Conservation (phyloP, 352 stramenopile genomes). For the Phytophthora citricola region DNA sequence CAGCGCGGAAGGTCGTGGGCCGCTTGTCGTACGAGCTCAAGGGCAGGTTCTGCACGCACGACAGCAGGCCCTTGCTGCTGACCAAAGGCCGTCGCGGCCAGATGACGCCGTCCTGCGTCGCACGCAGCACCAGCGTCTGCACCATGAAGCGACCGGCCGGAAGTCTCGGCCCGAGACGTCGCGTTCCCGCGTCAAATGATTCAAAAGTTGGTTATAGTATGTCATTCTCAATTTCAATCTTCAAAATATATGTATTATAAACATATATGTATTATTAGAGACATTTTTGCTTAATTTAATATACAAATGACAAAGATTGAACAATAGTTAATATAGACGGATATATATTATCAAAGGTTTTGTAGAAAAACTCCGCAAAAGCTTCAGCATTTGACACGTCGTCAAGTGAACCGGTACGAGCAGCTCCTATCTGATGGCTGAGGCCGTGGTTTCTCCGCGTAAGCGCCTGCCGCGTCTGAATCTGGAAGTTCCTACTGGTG, state of each 20-base stretch:
- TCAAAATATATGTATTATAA: background rate
- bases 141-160: constrained; percentile 48
- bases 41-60: constrained; percentile 70
- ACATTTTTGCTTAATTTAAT: background rate
- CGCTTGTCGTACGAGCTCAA: constrained; percentile 66
- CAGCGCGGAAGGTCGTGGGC: constrained; percentile 57
- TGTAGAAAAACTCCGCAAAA: too few species aligned
- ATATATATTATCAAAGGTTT: background rate
- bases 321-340: background rate
- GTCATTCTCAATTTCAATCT: background rate
- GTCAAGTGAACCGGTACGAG: constrained; percentile 7
- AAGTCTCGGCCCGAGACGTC: background rate
- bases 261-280: background rate
- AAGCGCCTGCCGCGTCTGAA: constrained; percentile 43
- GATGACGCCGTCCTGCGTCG: constrained; percentile 76
- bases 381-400: constrained; percentile 5
- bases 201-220: constrained; percentile 4
- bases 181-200: constrained; percentile 11
- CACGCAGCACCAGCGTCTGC: constrained; percentile 66
- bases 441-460: constrained; percentile 25
- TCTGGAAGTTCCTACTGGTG: constrained; percentile 4
- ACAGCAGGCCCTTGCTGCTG: constrained; percentile 72
- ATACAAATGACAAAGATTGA: too few species aligned
- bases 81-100: constrained; percentile 76
- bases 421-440: constrained; percentile 11